phyloP scores from a whole-genome alignment of 305 asterid species.

The Plantago coronopus region DNA sequence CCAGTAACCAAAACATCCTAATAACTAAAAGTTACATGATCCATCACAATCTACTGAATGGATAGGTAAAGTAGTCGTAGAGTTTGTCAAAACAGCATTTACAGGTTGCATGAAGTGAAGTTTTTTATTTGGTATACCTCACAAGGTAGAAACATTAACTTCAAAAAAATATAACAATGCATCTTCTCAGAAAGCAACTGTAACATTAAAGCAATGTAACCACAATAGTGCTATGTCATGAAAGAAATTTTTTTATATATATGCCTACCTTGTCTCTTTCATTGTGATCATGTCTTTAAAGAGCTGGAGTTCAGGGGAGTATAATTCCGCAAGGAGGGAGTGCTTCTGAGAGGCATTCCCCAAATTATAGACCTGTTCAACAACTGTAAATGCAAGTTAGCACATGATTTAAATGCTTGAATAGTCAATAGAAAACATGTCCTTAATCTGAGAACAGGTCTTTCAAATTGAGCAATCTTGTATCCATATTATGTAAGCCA shows the following conservation, averaged over 20 bases:
- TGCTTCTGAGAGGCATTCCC: slow-evolving; percentile 91
- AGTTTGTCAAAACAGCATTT: background rate
- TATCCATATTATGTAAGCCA: background rate
- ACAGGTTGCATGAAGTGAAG: background rate
- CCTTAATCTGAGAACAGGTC: background rate
- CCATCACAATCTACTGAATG: background rate
- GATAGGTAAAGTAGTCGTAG: background rate
- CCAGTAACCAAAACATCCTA: background rate
- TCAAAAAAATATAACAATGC: background rate
- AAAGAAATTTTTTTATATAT: too few species aligned
- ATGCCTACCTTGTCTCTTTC: slow-evolving; percentile 78
- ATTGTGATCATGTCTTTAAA: slow-evolving; percentile 70
- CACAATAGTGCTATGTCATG: background rate
- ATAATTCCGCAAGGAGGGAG: slow-evolving; percentile 77
- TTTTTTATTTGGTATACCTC: slow-evolving; percentile 5
- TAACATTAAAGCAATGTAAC: slow-evolving; percentile 3
- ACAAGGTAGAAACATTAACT: slow-evolving; percentile 16
- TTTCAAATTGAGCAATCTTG: background rate
- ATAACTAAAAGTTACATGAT: background rate
- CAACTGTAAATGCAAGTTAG: slow-evolving; percentile 43
- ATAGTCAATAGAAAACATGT: slow-evolving; percentile 4
- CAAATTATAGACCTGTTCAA: slow-evolving; percentile 75
- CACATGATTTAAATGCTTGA: background rate
- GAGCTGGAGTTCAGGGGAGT: slow-evolving; percentile 81
- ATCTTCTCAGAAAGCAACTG: background rate